Percentiles rank a stretch among this genome's conserved stretches.
These are phyloP conservation scores for Scleroderma citrinum DNA, from an alignment of 768 basidiomycete species.

Conservation along the genomic window DNA sequence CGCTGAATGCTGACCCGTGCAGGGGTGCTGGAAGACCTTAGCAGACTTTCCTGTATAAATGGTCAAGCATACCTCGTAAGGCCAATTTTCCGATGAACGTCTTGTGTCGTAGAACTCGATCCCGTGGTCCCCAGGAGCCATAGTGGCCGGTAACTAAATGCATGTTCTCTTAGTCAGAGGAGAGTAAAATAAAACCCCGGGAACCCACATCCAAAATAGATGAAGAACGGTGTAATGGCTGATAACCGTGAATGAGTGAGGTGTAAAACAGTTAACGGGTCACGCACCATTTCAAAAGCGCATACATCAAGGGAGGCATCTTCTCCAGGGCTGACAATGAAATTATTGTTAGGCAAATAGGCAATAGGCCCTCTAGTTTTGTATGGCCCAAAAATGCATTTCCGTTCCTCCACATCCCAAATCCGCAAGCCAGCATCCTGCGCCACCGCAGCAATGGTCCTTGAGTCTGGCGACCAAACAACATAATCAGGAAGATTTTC, in stretches of 20 bases:
- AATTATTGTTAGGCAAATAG: neutral
- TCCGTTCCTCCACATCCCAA: neutral
- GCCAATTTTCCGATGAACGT: too few species aligned
- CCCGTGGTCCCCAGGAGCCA: too few species aligned
- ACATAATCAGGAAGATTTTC: constrained; percentile 1
- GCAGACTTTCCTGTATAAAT: too few species aligned
- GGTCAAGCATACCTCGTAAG: too few species aligned
- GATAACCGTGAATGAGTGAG: neutral
- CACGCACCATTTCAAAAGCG: neutral
- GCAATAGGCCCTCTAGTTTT: neutral
- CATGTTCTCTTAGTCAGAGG: too few species aligned
- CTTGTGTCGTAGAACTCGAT: too few species aligned
- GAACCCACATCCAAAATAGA: too few species aligned
- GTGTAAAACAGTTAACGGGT: neutral
- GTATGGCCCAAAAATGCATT: neutral
- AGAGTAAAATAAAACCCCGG: too few species aligned
- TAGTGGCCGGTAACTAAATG: too few species aligned
- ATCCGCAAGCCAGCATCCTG: neutral
- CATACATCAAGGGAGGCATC: neutral
- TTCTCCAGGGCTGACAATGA: neutral
- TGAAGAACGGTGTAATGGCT: too few species aligned
- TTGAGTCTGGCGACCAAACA: constrained; percentile 6
- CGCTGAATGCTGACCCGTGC: too few species aligned
- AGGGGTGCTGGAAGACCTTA: too few species aligned
- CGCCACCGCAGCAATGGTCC: neutral